These are phyloP conservation scores for Lactarius trivialis DNA, from an alignment of 768 basidiomycete species.

Conservation along the genomic window DNA sequence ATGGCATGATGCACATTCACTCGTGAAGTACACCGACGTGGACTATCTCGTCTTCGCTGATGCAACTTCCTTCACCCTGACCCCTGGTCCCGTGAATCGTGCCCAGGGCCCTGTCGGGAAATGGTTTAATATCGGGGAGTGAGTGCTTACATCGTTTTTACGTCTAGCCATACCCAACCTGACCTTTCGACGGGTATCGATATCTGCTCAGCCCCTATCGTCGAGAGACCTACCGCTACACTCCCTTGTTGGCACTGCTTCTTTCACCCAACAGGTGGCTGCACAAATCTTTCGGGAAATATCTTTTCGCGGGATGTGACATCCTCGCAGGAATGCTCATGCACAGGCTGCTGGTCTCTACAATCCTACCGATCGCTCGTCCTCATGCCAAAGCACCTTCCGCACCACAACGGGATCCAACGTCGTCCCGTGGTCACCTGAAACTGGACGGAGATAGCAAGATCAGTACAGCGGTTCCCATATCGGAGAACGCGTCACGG, in stretches of 20 bases:
- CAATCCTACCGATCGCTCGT: conserved; percentile 36
- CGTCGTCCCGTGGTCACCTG: background rate
- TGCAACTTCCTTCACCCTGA: conserved; percentile 65
- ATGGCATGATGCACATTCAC: conserved; percentile 78
- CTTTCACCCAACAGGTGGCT: conserved; percentile 75
- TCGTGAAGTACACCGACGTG: conserved; percentile 95
- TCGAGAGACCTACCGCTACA: conserved; percentile 93
- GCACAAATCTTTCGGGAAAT: conserved; percentile 86
- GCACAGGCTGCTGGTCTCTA: conserved; percentile 49
- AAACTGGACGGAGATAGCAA: background rate
- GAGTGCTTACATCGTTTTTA: conserved; percentile 32
- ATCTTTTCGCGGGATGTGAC: conserved; percentile 79
- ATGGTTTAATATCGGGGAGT: conserved; percentile 63
- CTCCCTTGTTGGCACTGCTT: conserved; percentile 81
- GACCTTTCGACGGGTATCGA: conserved; percentile 8
- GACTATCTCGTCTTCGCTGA: conserved; percentile 96
- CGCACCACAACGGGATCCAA: background rate
- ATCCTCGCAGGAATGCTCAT: conserved; percentile 73
- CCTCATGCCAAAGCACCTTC: background rate
- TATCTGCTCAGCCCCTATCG: conserved; percentile 66
- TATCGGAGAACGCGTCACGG: conserved; percentile 5
- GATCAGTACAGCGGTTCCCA: background rate
- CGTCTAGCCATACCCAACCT: background rate
- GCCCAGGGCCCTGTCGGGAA: conserved; percentile 56
- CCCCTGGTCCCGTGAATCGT: conserved; percentile 40